phyloP scores from a whole-genome alignment of 352 stramenopile genomes.

The Plasmopara viticola region DNA sequence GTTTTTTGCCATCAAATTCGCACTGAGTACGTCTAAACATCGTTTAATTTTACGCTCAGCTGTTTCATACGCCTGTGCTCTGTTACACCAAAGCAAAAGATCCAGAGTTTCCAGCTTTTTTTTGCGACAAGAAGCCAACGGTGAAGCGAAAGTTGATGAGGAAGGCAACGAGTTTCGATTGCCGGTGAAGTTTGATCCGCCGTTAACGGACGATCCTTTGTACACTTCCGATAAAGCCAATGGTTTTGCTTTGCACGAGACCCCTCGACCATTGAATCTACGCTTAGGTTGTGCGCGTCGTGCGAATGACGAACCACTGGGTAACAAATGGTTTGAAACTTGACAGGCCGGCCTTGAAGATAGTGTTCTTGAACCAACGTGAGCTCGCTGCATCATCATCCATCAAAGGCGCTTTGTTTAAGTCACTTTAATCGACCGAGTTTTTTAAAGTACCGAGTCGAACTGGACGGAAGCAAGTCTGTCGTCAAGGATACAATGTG shows the following conservation, averaged over 20 bases:
- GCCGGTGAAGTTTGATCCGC: constrained; percentile 81
- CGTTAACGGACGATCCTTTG: constrained; percentile 91
- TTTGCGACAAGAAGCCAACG: constrained; percentile 81
- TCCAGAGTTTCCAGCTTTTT: constrained; percentile 93
- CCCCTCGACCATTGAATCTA: constrained; percentile 96
- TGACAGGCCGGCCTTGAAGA: constrained; percentile 22
- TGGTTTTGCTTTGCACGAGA: constrained; percentile 97
- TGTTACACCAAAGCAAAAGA: constrained; percentile 97
- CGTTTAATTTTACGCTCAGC: constrained; percentile 91
- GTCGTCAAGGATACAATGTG: constrained; percentile 99
- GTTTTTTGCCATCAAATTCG: constrained; percentile 98
- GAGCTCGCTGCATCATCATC: constrained; percentile 94
- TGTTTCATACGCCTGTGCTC: constrained; percentile 95
- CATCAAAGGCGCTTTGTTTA: constrained; percentile 95
- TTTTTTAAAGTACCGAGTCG: constrained; percentile 99
- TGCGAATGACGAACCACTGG: constrained; percentile 96
- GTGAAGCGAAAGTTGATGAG: constrained; percentile 51
- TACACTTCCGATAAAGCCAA: constrained; percentile 94
- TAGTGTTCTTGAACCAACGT: constrained; percentile 74
- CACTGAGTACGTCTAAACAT: constrained; percentile 98
- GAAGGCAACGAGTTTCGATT: constrained; percentile 87
- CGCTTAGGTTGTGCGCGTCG: constrained; percentile 93
- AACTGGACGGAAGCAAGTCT: constrained; percentile 99
- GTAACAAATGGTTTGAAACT: constrained; percentile 99
- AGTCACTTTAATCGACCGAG: constrained; percentile 99